phyloP scores from a whole-genome alignment of 2,329 filamentous ascomycete species.

The Grosmannia huntii region DNA sequence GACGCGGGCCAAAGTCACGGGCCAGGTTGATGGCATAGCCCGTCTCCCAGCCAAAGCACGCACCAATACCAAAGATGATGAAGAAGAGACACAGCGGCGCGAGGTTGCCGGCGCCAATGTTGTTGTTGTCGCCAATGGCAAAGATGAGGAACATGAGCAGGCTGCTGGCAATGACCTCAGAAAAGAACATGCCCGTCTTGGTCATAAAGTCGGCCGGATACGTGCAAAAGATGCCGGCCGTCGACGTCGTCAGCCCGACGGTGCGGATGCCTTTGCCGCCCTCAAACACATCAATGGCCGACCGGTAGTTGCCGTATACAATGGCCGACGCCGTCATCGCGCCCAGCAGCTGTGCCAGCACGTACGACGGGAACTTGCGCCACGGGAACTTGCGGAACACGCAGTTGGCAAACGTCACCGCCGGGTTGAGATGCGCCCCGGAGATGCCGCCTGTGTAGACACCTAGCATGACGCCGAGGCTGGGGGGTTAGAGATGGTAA shows the following conservation, averaged over 20 bases:
- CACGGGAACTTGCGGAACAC: slow-evolving; percentile 46
- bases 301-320: slow-evolving; percentile 43
- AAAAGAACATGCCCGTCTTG: slow-evolving; percentile 42
- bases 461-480: slow-evolving; percentile 55
- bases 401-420: slow-evolving; percentile 30
- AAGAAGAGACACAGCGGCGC: slow-evolving; percentile 28
- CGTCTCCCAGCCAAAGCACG: slow-evolving; percentile 33
- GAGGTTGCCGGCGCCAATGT: slow-evolving; percentile 38
- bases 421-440: slow-evolving; percentile 43
- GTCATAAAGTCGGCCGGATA: slow-evolving; percentile 37
- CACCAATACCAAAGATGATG: slow-evolving; percentile 43
- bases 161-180: slow-evolving; percentile 45
- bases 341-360: slow-evolving; percentile 42
- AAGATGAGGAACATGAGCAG: slow-evolving; percentile 47
- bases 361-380: slow-evolving; percentile 44
- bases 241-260: slow-evolving; percentile 27
- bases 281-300: slow-evolving; percentile 23
- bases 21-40: slow-evolving; percentile 48
- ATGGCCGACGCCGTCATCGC: slow-evolving; percentile 41
- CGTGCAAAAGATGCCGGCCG: slow-evolving; percentile 40
- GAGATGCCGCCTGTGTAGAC: slow-evolving; percentile 37
- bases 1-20: slow-evolving; percentile 43
- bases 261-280: slow-evolving; percentile 19
- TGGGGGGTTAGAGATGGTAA: slow-evolving; percentile 9
- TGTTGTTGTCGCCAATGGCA: slow-evolving; percentile 43